Conservation (phyloP, 2,329 filamentous ascomycete species). For the Beauveria pseudobassiana region DNA sequence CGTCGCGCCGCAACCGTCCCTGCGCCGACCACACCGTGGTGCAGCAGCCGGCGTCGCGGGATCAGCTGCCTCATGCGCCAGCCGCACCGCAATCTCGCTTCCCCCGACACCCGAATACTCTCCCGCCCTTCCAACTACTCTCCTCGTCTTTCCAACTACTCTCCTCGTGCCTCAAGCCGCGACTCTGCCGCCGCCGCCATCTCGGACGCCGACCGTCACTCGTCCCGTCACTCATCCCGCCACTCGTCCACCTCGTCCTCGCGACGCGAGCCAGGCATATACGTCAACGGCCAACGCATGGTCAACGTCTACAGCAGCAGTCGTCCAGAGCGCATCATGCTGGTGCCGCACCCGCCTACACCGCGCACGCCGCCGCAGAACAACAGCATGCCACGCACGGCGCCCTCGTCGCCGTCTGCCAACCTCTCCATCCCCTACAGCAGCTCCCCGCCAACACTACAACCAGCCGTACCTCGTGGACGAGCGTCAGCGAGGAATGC, state of each 20-base stretch:
- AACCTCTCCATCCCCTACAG: constrained; percentile 19
- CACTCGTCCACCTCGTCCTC: constrained; percentile 18
- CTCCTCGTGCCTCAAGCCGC: constrained; percentile 24
- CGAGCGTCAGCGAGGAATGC: constrained; percentile 25
- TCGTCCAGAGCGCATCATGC: constrained; percentile 35
- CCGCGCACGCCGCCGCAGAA: constrained; percentile 39
- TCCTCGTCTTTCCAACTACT: constrained; percentile 23
- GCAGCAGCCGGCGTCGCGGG: constrained; percentile 28
- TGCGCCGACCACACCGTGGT: constrained; percentile 35
- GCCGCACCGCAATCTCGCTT: constrained; percentile 22
- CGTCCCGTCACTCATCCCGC: not conserved
- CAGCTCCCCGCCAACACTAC: constrained; percentile 16
- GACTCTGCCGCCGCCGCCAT: constrained; percentile 29
- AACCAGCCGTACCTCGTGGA: constrained; percentile 32
- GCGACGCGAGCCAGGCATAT: constrained; percentile 27
- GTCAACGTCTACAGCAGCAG: constrained; percentile 24
- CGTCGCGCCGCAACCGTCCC: constrained; percentile 31
- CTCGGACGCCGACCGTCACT: not conserved
- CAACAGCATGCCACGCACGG: constrained; percentile 31
- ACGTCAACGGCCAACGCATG: constrained; percentile 30
- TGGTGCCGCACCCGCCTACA: constrained; percentile 38
- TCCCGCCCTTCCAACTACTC: constrained; percentile 23
- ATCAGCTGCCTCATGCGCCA: not conserved
- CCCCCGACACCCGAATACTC: constrained; percentile 35
- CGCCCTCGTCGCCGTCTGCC: constrained; percentile 30